Percentiles rank a stretch among this genome's conserved stretches.
These are phyloP conservation scores for Cercis canadensis DNA, from an alignment of 306 rosid genomes.

Conservation along the genomic window DNA sequence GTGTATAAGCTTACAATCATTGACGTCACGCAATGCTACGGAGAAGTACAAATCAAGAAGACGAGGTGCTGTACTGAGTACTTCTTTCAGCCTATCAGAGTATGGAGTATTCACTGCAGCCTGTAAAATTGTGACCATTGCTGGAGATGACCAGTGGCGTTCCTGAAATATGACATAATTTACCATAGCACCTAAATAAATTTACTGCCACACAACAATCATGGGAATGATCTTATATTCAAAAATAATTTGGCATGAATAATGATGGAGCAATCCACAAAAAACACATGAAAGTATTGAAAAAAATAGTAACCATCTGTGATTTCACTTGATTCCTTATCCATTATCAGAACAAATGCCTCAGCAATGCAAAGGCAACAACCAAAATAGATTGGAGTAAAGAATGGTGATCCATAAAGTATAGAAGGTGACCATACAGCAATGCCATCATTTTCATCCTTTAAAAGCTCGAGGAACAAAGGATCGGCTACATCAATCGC, in stretches of 20 bases:
- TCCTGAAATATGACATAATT: constrained; percentile 62
- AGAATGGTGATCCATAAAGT: constrained; percentile 12
- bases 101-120: constrained; percentile 68
- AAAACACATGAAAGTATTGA: background rate
- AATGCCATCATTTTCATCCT: constrained; percentile 98
- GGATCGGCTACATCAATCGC: constrained; percentile 83
- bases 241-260: too few relatives aligned
- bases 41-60: constrained; percentile 83
- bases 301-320: background rate
- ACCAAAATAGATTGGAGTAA: constrained; percentile 23
- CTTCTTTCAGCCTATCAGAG: constrained; percentile 81
- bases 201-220: background rate
- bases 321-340: background rate
- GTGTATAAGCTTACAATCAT: constrained; percentile 68
- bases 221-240: background rate
- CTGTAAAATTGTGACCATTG: constrained; percentile 66
- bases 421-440: constrained; percentile 63
- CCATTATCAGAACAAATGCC: constrained; percentile 1
- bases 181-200: constrained; percentile 31
- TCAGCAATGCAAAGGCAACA: constrained; percentile 12
- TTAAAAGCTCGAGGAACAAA: constrained; percentile 85
- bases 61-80: constrained; percentile 66
- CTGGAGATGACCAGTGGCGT: constrained; percentile 97
- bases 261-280: background rate
- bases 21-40: constrained; percentile 70